Percentiles rank a stretch among this genome's conserved stretches.
These are phyloP conservation scores for Dioszegia aurantiaca DNA, from an alignment of 768 basidiomycete genomes.

Conservation along the genomic window DNA sequence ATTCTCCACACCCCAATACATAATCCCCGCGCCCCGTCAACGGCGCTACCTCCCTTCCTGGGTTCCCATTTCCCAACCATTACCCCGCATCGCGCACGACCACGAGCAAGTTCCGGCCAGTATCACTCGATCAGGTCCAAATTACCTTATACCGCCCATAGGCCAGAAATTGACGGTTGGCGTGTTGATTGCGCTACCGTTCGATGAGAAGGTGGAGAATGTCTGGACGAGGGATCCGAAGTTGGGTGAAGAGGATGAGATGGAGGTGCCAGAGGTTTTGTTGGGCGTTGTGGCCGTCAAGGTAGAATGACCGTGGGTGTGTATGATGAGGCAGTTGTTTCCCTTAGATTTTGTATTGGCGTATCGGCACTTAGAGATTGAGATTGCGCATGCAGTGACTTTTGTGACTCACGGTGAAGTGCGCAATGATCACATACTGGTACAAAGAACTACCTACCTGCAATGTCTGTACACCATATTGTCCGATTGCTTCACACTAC, in stretches of 20 bases:
- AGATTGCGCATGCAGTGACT: not conserved
- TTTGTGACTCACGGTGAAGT: not conserved
- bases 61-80: slow-evolving; percentile 7
- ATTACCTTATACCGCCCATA: slow-evolving; percentile 10
- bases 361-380: not conserved
- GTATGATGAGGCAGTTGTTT: too few relatives aligned
- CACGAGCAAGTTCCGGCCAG: not conserved
- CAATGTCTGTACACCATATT: too few relatives aligned
- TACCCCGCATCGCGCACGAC: slow-evolving; percentile 9
- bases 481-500: not conserved
- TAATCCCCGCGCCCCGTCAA: slow-evolving; percentile 15
- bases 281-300: slow-evolving; percentile 29
- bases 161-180: slow-evolving; percentile 34
- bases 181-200: slow-evolving; percentile 40
- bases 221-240: slow-evolving; percentile 15
- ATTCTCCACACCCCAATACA: not conserved
- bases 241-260: slow-evolving; percentile 16
- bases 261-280: slow-evolving; percentile 34
- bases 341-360: not conserved
- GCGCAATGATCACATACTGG: not conserved
- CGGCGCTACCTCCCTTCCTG: slow-evolving; percentile 15
- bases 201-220: slow-evolving; percentile 19
- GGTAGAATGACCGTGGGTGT: not conserved
- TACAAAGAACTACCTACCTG: not conserved
- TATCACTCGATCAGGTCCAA: not conserved